Percentiles rank a stretch among this genome's conserved stretches.
Evolutionary conservation across 768 basidiomycete species (phyloP).

Genomic region (Panaeolus papilionaceus): DNA sequence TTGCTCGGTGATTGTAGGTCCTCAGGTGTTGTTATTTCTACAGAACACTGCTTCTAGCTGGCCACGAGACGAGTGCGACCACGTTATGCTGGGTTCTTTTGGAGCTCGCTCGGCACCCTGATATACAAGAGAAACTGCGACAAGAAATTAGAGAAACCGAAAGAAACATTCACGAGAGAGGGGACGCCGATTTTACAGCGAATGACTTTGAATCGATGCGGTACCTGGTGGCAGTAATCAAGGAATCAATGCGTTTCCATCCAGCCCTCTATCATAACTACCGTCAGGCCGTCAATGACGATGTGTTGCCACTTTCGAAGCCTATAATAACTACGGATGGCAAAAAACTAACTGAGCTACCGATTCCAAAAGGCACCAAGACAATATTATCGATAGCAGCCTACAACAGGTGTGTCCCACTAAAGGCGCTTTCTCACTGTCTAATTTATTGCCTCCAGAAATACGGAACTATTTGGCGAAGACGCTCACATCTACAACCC

Average conservation of each 20-base stretch:
- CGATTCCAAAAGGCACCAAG: conserved; percentile 56
- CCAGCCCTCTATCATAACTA: conserved; percentile 60
- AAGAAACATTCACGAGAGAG: conserved; percentile 40
- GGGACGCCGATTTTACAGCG: conserved; percentile 47
- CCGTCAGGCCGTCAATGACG: conserved; percentile 57
- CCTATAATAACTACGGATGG: conserved; percentile 56
- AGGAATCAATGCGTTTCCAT: conserved; percentile 61
- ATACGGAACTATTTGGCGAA: conserved; percentile 59
- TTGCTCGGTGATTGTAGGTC: not conserved
- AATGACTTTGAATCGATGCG: conserved; percentile 58
- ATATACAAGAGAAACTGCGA: conserved; percentile 66
- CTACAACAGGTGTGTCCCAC: conserved; percentile 53
- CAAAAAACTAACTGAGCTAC: conserved; percentile 45
- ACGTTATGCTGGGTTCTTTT: conserved; percentile 66
- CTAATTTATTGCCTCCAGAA: conserved; percentile 35
- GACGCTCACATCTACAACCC: conserved; percentile 61
- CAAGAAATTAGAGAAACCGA: conserved; percentile 57
- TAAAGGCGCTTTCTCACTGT: not conserved
- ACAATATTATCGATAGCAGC: conserved; percentile 59
- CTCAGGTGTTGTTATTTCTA: not conserved
- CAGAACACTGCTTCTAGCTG: conserved; percentile 53
- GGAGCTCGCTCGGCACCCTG: conserved; percentile 63
- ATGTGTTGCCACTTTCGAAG: conserved; percentile 62
- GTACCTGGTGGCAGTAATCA: conserved; percentile 54
- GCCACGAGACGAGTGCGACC: conserved; percentile 69